Evolutionary conservation across 257 asterid genomes (phyloP).

Genomic region (Anisodus tanguticus): DNA sequence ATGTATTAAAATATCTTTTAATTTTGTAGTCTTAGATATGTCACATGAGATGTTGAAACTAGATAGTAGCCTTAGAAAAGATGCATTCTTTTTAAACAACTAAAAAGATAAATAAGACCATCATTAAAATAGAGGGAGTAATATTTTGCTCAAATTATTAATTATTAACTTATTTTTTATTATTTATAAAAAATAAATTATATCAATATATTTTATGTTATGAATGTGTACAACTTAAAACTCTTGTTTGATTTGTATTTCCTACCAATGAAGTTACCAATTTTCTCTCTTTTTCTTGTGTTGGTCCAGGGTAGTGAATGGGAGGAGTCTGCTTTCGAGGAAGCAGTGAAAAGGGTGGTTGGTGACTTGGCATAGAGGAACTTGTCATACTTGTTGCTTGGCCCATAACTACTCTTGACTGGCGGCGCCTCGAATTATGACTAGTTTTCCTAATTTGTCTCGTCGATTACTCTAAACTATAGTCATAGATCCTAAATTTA

Average conservation of each 20-base stretch:
- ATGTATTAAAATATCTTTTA: too few relatives aligned
- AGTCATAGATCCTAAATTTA: neutral
- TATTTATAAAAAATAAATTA: neutral
- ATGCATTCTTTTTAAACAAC: too few relatives aligned
- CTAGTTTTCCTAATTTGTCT: neutral
- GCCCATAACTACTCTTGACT: neutral
- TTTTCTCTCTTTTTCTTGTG: neutral
- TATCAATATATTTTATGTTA: neutral
- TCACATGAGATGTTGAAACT: too few relatives aligned
- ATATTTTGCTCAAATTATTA: neutral
- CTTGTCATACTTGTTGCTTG: constrained; percentile 7
- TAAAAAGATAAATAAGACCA: too few relatives aligned
- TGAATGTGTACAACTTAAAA: neutral
- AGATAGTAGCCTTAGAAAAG: too few relatives aligned
- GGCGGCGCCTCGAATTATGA: constrained; percentile 28
- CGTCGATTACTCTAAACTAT: neutral
- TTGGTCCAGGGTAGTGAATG: constrained; percentile 27
- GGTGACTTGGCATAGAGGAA: constrained; percentile 30
- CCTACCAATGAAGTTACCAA: neutral
- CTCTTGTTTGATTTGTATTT: neutral
- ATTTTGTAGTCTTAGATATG: too few relatives aligned
- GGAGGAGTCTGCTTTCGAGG: constrained; percentile 33
- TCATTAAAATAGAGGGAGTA: neutral
- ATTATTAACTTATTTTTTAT: neutral
- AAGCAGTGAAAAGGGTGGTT: constrained; percentile 35